phyloP scores from a whole-genome alignment of 225 moss, liverwort and hornwort genomes.

The Rhytidiadelphus loreus region DNA sequence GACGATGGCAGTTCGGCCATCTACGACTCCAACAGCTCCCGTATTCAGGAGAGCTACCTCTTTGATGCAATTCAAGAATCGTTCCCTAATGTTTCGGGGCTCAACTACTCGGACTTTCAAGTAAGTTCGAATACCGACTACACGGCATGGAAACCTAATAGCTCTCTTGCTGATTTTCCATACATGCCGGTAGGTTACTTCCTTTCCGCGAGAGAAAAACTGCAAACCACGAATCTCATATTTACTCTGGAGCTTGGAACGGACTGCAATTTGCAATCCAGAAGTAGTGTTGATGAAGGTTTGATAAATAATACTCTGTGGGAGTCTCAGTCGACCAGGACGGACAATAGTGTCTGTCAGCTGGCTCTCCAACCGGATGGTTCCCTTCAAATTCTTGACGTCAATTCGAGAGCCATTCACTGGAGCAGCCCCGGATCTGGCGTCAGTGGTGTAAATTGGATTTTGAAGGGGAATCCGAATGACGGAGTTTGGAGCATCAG shows the following conservation, averaged over 20 bases:
- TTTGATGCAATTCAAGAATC: not conserved
- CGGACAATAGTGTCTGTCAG: not conserved
- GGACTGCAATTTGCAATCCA: not conserved
- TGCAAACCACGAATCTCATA: not conserved
- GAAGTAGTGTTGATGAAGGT: not conserved
- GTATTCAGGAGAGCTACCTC: not conserved
- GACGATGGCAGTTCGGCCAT: not conserved
- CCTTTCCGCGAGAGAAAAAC: not conserved
- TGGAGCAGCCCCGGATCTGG: not conserved
- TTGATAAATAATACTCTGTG: not conserved
- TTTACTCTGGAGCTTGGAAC: not conserved
- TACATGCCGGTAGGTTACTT: not conserved
- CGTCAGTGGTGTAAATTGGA: not conserved
- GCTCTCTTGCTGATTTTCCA: not conserved
- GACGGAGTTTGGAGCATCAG: not conserved
- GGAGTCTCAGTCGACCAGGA: not conserved
- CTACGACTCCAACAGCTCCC: not conserved
- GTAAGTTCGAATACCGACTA: not conserved
- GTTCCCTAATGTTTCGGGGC: too few relatives aligned
- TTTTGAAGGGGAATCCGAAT: not conserved
- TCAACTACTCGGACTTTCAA: not conserved
- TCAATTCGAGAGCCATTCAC: too few relatives aligned
- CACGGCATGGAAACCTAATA: not conserved
- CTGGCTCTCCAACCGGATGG: not conserved
- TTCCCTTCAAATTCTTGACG: not conserved